Conservation (phyloP, 2,329 filamentous ascomycete species). For the Macrophomina phaseolina region DNA sequence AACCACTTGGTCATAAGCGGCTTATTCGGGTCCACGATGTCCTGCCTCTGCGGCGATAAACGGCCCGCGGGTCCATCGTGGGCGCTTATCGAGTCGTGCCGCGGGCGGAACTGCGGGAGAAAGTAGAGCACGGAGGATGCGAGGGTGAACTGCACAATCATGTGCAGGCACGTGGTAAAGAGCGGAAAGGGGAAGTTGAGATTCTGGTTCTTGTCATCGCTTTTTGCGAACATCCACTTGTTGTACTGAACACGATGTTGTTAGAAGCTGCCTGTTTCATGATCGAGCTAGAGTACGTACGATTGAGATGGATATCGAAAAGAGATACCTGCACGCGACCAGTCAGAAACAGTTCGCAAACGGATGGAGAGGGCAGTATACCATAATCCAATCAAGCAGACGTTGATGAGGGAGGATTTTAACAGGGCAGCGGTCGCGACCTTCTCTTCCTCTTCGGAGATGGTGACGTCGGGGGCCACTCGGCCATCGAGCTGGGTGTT, state of each 20-base stretch:
- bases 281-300: constrained; percentile 58
- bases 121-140: constrained; percentile 79
- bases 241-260: constrained; percentile 71
- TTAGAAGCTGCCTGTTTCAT: constrained; percentile 10
- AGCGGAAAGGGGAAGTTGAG: constrained; percentile 93
- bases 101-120: constrained; percentile 80
- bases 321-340: constrained; percentile 62
- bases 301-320: constrained; percentile 90
- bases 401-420: constrained; percentile 73
- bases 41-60: constrained; percentile 34
- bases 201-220: constrained; percentile 52
- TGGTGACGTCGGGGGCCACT: constrained; percentile 47
- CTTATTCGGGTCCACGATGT: constrained; percentile 51
- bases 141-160: constrained; percentile 90
- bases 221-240: constrained; percentile 96
- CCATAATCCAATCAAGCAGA: constrained; percentile 84
- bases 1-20: constrained; percentile 84
- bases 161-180: constrained; percentile 94
- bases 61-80: constrained; percentile 30
- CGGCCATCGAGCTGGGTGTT: constrained; percentile 77
- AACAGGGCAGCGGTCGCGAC: constrained; percentile 77
- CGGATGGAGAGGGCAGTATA: constrained; percentile 41
- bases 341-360: constrained; percentile 27
- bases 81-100: constrained; percentile 50
- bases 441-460: constrained; percentile 74